Conservation (phyloP, 345 rosid species). For the Dipteronia sinensis region DNA sequence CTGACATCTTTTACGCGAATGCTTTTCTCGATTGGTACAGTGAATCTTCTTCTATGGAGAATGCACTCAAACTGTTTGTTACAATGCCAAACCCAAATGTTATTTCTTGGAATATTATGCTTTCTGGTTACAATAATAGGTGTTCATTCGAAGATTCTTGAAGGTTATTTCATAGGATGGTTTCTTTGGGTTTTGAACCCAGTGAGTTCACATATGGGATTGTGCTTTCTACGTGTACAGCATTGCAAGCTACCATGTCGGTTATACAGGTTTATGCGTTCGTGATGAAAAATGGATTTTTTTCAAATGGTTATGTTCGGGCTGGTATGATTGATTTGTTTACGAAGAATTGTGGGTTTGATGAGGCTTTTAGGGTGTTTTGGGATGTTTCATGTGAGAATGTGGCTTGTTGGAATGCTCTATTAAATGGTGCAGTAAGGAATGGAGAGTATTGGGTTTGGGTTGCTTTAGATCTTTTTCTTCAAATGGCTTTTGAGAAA, state of each 20-base stretch:
- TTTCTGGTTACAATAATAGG: conserved; percentile 51
- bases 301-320: conserved; percentile 53
- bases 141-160: conserved; percentile 42
- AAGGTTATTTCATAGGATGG: conserved; percentile 55
- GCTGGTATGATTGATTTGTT: conserved; percentile 63
- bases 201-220: conserved; percentile 59
- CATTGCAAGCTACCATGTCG: conserved; percentile 34
- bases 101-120: conserved; percentile 64
- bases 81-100: conserved; percentile 53
- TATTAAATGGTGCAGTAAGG: conserved; percentile 65
- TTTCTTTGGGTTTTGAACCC: conserved; percentile 22
- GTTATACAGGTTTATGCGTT: conserved; percentile 57
- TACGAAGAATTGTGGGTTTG: too few species aligned
- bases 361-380: conserved; percentile 67
- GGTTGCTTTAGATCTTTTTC: conserved; percentile 57
- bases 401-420: conserved; percentile 29
- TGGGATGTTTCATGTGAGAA: conserved; percentile 27
- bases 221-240: conserved; percentile 55
- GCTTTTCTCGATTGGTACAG: conserved; percentile 52
- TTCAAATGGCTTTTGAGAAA: conserved; percentile 36
- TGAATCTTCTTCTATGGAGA: conserved; percentile 40
- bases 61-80: conserved; percentile 70
- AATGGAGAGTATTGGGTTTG: conserved; percentile 36
- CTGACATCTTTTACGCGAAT: conserved; percentile 39
- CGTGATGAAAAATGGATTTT: conserved; percentile 54